phyloP scores from a whole-genome alignment of 495 filamentous ascomycete genomes.

The Hyaloscypha bicolor region DNA sequence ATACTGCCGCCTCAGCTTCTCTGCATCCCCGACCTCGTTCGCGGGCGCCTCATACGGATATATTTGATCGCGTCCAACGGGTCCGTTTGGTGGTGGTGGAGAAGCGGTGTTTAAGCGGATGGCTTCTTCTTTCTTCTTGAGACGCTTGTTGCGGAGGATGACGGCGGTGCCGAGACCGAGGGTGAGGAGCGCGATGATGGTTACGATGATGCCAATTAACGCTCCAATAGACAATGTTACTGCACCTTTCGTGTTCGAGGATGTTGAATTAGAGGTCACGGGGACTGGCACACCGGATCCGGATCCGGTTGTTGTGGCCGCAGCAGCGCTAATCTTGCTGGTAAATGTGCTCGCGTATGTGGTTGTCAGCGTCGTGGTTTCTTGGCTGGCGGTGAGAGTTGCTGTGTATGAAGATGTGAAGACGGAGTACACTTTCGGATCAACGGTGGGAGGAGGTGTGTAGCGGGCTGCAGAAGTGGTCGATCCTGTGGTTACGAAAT shows the following conservation, averaged over 20 bases:
- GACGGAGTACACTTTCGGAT: constrained; percentile 14
- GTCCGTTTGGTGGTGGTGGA: constrained; percentile 22
- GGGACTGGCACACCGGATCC: not conserved
- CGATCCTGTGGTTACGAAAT: not conserved
- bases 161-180: constrained; percentile 1
- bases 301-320: not conserved
- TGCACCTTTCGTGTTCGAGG: not conserved
- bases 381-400: constrained; percentile 4
- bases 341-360: constrained; percentile 25
- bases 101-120: not conserved
- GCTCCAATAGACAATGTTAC: constrained; percentile 6
- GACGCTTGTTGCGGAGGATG: constrained; percentile 10
- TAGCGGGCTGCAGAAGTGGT: constrained; percentile 17
- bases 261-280: not conserved
- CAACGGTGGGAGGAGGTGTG: constrained; percentile 21
- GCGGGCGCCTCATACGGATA: constrained; percentile 22
- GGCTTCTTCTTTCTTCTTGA: constrained; percentile 6
- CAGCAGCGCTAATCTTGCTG: constrained; percentile 3
- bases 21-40: not conserved
- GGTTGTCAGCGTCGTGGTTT: constrained; percentile 18
- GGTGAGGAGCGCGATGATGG: not conserved
- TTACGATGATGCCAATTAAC: constrained; percentile 14
- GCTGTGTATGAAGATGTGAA: constrained; percentile 11
- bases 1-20: not conserved
- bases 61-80: constrained; percentile 25